Conservation (phyloP, 2,329 filamentous ascomycete genomes). For the Alternaria sp. region DNA sequence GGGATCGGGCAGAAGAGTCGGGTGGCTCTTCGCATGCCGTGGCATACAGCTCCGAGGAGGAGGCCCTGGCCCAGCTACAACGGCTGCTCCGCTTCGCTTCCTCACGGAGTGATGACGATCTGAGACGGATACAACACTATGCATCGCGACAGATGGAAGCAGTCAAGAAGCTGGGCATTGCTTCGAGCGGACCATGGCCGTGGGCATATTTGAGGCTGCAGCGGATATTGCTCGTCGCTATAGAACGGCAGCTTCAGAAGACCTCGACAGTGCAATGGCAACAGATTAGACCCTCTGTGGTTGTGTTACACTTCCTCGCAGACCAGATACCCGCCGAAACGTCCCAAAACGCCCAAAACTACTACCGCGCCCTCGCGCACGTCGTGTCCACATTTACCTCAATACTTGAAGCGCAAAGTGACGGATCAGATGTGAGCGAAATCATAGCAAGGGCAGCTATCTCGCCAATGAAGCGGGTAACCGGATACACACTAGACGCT, state of each 20-base stretch:
- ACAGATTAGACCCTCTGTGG: conserved; percentile 23
- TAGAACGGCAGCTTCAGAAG: conserved; percentile 36
- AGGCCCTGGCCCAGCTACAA: conserved; percentile 53
- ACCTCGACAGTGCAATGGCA: conserved; percentile 17
- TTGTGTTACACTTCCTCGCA: conserved; percentile 40
- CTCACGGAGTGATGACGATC: conserved; percentile 49
- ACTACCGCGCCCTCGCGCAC: conserved; percentile 44
- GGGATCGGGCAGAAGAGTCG: conserved; percentile 41
- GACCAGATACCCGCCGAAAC: conserved; percentile 46
- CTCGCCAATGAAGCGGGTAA: conserved; percentile 44
- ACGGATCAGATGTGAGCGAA: conserved; percentile 15
- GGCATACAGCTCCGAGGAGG: conserved; percentile 50
- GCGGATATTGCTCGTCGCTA: conserved; percentile 47
- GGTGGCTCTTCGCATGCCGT: conserved; percentile 15
- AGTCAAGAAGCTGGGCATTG: conserved; percentile 30
- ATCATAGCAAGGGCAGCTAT: conserved; percentile 34
- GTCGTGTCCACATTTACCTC: conserved; percentile 27
- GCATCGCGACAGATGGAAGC: conserved; percentile 49
- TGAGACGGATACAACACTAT: conserved; percentile 52
- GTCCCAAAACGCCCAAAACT: conserved; percentile 41
- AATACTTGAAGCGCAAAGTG: conserved; percentile 5
- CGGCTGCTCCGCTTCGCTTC: conserved; percentile 56
- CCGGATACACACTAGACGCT: conserved; percentile 46
- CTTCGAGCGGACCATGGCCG: conserved; percentile 49
- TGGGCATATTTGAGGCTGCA: conserved; percentile 53